Conservation (phyloP, 2,329 filamentous ascomycete genomes). For the Fusarium chuoi region DNA sequence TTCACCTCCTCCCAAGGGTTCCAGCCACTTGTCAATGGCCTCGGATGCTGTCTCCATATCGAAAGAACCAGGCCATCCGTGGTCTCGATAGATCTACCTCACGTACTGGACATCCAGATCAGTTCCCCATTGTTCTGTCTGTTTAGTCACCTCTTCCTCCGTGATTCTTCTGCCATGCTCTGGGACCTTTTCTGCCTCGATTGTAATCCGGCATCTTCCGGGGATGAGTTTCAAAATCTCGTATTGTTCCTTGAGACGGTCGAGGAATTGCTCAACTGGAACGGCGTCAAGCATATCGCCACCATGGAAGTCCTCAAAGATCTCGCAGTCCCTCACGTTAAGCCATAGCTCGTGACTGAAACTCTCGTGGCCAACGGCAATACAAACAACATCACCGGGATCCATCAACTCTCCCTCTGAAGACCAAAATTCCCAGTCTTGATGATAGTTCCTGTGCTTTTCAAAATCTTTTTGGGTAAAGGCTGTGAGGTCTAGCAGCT, state of each 20-base stretch:
- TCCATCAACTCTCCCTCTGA: background rate
- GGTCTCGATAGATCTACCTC: background rate
- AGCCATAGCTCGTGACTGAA: background rate
- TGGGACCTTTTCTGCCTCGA: background rate
- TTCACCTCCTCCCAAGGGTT: background rate
- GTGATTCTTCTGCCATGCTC: background rate
- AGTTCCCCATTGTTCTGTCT: background rate
- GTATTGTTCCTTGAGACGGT: background rate
- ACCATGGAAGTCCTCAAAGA: background rate
- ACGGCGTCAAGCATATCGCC: background rate
- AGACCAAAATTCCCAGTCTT: background rate
- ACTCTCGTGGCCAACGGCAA: background rate
- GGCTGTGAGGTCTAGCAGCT: background rate
- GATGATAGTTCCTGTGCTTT: background rate
- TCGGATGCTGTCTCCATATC: background rate
- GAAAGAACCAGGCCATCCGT: background rate
- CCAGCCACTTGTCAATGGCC: background rate
- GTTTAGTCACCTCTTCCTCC: background rate
- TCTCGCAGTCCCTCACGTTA: background rate
- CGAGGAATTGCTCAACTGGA: background rate
- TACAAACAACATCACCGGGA: background rate
- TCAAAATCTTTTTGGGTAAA: background rate
- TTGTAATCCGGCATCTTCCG: background rate
- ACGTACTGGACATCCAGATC: conserved; percentile 3
- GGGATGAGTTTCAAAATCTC: background rate